These are phyloP conservation scores for Pulchroboletus neoregius DNA, from an alignment of 1,284 basidiomycete species.

Conservation along the genomic window DNA sequence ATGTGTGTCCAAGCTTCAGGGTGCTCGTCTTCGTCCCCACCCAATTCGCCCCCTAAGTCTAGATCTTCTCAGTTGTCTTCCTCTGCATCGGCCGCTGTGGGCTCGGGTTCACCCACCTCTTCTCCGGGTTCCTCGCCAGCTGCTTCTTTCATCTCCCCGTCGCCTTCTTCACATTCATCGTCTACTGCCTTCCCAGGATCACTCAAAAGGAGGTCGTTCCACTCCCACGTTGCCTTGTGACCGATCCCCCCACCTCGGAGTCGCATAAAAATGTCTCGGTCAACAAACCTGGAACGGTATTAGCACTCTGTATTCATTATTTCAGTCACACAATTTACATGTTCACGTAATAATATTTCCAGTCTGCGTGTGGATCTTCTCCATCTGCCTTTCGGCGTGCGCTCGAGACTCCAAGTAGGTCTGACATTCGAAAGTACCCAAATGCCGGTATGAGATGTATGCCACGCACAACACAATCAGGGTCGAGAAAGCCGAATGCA, in stretches of 20 bases:
- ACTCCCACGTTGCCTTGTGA: conserved; percentile 3
- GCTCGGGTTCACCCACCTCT: no score
- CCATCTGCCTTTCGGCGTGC: neutral
- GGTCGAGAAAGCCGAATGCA: neutral
- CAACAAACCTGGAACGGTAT: neutral
- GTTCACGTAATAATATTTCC: conserved; percentile 2
- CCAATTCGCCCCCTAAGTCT: no score
- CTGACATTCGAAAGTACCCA: neutral
- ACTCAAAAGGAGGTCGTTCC: neutral
- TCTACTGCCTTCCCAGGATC: neutral
- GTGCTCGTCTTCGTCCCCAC: neutral
- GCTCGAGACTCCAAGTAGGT: neutral
- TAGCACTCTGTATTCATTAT: neutral
- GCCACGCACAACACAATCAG: neutral
- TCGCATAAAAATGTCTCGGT: conserved; percentile 5
- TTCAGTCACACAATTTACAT: neutral
- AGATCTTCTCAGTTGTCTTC: no score
- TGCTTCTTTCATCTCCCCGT: neutral
- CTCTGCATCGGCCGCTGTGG: no score
- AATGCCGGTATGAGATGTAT: neutral
- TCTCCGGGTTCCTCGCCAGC: neutral
- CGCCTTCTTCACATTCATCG: neutral
- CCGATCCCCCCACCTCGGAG: neutral
- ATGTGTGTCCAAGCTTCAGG: no score
- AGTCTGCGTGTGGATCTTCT: neutral